Base-by-base conservation (phyloP, 805 yeast genomes). In the Kluyveromyces siamensis region DNA sequence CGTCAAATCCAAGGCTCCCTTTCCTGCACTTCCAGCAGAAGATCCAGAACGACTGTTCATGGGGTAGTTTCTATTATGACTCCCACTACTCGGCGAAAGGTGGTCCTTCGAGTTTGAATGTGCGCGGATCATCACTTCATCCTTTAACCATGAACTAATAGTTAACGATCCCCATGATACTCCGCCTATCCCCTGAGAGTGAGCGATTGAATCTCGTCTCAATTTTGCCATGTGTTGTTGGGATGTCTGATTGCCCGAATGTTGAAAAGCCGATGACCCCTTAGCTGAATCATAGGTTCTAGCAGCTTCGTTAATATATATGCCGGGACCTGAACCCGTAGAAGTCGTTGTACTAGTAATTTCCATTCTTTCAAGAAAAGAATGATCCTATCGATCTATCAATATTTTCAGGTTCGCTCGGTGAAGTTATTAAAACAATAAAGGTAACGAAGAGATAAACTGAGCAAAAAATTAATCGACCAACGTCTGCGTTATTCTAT, bases 111-210 rank as follows among this genome's bases (percentile, higher is more conserved):
- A 45, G 27, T 45, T 40, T 49, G 56, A 50, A 18, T 62, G 58
- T 2, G 63, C 55, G 45, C 67, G 74, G 71, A 84, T 76, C 80
- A 85, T 75, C 17, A 85, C 91, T 61, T 91, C 99, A 65, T 91
- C 98, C 62, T 89, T 85, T 21, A 91, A 72, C 99, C 99, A 91
- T 14, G 93, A 83, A 13, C 97, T 97, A 30, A 91, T 89, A 27
- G 95, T 84, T 49, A 90, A 80, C 2, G 96, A 89, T 19, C 98
- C 98, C 96, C 97, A 91, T 8, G 95, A 84, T 35, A 91, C 86
- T 43, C 98, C 99, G 41, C 98, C 98, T 83, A 93, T 87, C 10
- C 98, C 98, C 64, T 88, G 96, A 2, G 96, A 84, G 65, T 91
- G 98, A 30, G 97, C 96, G 50, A 93, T 81, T 50, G 90, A 81